Evolutionary conservation across 768 basidiomycete species (phyloP), one percentile per base, ranked within the genome.

Genomic region (Amanita muscaria): DNA sequence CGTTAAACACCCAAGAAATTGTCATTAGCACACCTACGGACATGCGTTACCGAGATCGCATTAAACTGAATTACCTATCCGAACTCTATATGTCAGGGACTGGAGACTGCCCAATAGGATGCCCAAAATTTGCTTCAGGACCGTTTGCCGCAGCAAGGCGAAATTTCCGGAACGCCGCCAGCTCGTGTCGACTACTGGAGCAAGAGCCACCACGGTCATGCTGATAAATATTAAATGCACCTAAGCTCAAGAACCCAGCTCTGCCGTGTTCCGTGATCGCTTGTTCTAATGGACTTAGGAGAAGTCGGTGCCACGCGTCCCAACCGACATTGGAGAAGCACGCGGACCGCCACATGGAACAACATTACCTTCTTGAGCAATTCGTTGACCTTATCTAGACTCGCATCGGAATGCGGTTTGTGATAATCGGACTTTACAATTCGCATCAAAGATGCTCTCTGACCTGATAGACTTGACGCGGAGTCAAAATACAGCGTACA

Each of bases 81-180:
- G 29, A 38, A 39, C 44, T 46, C 32, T 31, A 39, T 39, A 38
- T 24, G 21, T 46, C 44, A 46, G 44, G 44, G 44, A 35, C 29
- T 31, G 12, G 27, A 29, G 27, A 29, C 12, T 29, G 27, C 12
- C 27, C 27, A 29, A 29, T 29, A 6, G 27, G 12, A 29, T 29
- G 27, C 27, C 27, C 12, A 24, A 36, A 22, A 39, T 22, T 19
- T 14, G 41, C 31, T 33, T 14, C 29, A 33, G 41, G 12, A n/a
- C 29, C 12, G 25, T 19, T 29, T 29, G 9, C 31, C 12, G 14
- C 19, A 7, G 18, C 33, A 15, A n/a, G 41, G 31, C 5, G 15
- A 44, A 5, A 16, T 37, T 44, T 46, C 21, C 44, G 34, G 36
- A 39, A 30, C 16, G 19, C 5, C 18, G 23, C 44, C 14, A 25